Conservation (phyloP, 805 yeast species). For the Myxozyma udenii region DNA sequence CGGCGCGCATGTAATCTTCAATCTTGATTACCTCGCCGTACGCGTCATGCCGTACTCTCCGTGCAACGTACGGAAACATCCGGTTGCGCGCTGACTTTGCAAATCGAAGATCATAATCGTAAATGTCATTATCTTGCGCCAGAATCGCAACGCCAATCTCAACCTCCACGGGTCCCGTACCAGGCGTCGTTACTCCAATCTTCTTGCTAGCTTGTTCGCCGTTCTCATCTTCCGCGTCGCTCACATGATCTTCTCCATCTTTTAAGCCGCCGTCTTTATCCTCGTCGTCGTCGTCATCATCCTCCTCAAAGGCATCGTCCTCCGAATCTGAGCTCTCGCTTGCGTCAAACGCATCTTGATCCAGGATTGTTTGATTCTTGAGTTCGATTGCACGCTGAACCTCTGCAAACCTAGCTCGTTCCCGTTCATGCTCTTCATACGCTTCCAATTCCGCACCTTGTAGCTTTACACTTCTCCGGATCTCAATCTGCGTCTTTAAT, state of each 20-base stretch:
- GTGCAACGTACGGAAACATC: slow-evolving; percentile 73
- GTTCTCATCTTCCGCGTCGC: slow-evolving; percentile 36
- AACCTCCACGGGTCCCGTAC: slow-evolving; percentile 21
- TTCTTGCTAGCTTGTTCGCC: neutral
- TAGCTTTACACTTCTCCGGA: slow-evolving; percentile 37
- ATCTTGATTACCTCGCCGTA: slow-evolving; percentile 77
- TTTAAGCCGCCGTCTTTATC: slow-evolving; percentile 23
- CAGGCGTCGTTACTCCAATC: slow-evolving; percentile 15
- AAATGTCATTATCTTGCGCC: slow-evolving; percentile 38
- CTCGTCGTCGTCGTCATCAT: slow-evolving; percentile 33
- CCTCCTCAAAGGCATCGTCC: neutral
- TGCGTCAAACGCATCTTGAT: slow-evolving; percentile 23
- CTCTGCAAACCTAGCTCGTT: slow-evolving; percentile 31
- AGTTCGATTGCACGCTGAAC: slow-evolving; percentile 37
- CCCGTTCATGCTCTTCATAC: slow-evolving; percentile 33
- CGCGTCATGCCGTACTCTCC: slow-evolving; percentile 65
- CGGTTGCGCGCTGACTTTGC: slow-evolving; percentile 32
- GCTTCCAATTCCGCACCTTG: slow-evolving; percentile 38
- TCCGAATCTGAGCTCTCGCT: slow-evolving; percentile 22
- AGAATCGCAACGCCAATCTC: slow-evolving; percentile 33
- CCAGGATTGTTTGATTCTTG: slow-evolving; percentile 42
- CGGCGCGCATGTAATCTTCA: slow-evolving; percentile 58
- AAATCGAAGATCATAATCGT: slow-evolving; percentile 54
- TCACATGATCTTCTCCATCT: slow-evolving; percentile 34
- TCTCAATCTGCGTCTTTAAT: slow-evolving; percentile 28